Conservation (phyloP, 2,329 filamentous ascomycete species). For the Monosporascus sp. region DNA sequence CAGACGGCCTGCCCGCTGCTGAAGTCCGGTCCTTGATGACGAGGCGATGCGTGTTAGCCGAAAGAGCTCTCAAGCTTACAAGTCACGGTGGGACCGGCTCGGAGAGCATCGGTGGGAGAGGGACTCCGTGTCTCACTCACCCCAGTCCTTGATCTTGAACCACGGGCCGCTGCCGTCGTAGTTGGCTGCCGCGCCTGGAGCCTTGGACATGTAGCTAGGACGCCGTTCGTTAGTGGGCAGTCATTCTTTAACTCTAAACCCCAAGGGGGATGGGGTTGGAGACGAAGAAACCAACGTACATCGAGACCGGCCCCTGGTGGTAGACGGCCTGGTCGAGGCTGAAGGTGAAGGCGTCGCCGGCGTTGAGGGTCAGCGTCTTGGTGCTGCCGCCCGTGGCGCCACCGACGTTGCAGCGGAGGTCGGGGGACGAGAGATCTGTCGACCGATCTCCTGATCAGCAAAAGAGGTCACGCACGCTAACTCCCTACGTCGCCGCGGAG, state of each 20-base stretch:
- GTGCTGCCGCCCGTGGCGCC: slow-evolving; percentile 28
- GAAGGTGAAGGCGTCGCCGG: slow-evolving; percentile 35
- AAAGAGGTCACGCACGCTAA: no score
- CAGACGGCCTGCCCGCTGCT: slow-evolving; percentile 26
- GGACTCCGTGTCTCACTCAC: slow-evolving; percentile 2
- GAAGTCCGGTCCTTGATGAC: slow-evolving; percentile 24
- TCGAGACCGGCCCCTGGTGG: slow-evolving; percentile 34
- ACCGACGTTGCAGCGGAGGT: slow-evolving; percentile 37
- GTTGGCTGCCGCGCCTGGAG: slow-evolving; percentile 25
- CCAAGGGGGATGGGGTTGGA: slow-evolving; percentile 1
- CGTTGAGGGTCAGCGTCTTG: slow-evolving; percentile 28
- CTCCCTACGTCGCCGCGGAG: neutral
- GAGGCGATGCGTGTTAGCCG: neutral
- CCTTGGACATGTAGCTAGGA: slow-evolving; percentile 33
- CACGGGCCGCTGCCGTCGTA: slow-evolving; percentile 35
- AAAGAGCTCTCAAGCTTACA: no score
- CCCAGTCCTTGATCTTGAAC: slow-evolving; percentile 37
- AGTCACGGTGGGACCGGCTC: no score
- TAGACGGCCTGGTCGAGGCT: slow-evolving; percentile 33
- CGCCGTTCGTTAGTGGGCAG: slow-evolving; percentile 1
- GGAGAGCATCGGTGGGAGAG: no score
- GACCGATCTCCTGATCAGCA: no score
- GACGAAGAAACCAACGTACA: slow-evolving; percentile 12
- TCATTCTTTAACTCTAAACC: neutral
- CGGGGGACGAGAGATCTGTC: slow-evolving; percentile 30